Evolutionary conservation across 768 basidiomycete species (phyloP), one percentile per base, ranked within the genome.

Genomic region (Termitomyces sp.): DNA sequence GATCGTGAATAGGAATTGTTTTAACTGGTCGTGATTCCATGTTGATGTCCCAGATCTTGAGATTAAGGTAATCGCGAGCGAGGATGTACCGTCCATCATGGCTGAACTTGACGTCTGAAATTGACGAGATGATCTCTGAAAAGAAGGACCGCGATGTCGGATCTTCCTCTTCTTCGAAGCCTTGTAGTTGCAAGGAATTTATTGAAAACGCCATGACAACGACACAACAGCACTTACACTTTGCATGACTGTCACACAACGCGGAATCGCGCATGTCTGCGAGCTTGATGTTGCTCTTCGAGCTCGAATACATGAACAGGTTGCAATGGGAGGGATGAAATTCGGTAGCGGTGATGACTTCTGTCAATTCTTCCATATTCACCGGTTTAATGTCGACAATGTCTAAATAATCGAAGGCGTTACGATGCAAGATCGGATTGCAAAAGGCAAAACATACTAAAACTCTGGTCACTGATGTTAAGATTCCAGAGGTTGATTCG

Each of bases 31-130:
- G 84, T 60, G 85, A 87, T 73, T 99, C 97, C 95, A 98, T 98
- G 72, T 97, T 97, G 73, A 98, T 83, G 72, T 99, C 97, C 97
- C 97, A 99, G 67, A 99, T 96, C 80, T 98, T 98, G 64, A 99
- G 77, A 52, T 95, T 96, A 32, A 99, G 77, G 72, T 98, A 99
- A 75, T 99, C 97, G 57, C 97, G 85, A 52, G 94, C 91, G 41
- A 99, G 81, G 66, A 98, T 97, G 74, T 96, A 97, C 58, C 94
- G 86, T 5, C 97, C 97, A 66, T 98, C 97, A 53, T 88, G 88
- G 61, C 94, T 97, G 78, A 99, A 99, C 73, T 98, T 97, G 72
- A 99, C 96, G 72, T 99, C 97, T 45, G 96, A 98, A 66, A 99
- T 98, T 32, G 96, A 98, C 1, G 97, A 98, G 57, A 99, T 98